phyloP scores from a whole-genome alignment of 1,284 basidiomycete species.

The Phylloporus sp. region DNA sequence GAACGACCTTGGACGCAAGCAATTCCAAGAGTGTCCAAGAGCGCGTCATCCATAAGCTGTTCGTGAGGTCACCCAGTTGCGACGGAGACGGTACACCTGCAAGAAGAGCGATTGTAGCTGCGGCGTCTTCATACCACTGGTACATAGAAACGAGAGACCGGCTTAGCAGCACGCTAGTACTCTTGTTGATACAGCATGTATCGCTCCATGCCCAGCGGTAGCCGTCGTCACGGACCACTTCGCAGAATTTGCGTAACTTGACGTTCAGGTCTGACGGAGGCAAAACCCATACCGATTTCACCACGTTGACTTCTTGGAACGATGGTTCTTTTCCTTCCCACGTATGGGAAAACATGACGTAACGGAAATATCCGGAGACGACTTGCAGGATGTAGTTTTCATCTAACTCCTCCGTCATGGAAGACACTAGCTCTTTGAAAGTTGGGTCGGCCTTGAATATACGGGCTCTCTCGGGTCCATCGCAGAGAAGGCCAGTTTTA shows the following conservation, averaged over 20 bases:
- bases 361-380: constrained; percentile 25
- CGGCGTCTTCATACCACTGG: constrained; percentile 17
- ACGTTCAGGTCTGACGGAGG: constrained; percentile 12
- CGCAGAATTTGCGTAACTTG: constrained; percentile 25
- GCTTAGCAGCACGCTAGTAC: constrained; percentile 1
- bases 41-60: constrained; percentile 23
- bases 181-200: constrained; percentile 17
- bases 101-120: constrained; percentile 14
- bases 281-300: constrained; percentile 19
- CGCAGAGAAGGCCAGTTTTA: constrained; percentile 16
- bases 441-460: constrained; percentile 15
- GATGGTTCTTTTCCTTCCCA: constrained; percentile 30
- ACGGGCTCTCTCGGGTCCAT: constrained; percentile 4
- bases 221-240: constrained; percentile 10
- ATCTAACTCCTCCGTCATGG: constrained; percentile 10
- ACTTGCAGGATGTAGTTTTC: constrained; percentile 13
- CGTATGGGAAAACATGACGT: constrained; percentile 29
- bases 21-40: constrained; percentile 22
- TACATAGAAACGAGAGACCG: constrained; percentile 19
- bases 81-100: constrained; percentile 8
- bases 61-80: constrained; percentile 7
- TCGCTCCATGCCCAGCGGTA: constrained; percentile 24
- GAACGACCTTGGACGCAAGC: constrained; percentile 13
- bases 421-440: constrained; percentile 20
- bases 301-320: constrained; percentile 25